Evolutionary conservation across 2,329 filamentous ascomycete genomes (phyloP).

Genomic region (Elsinoe perseae): DNA sequence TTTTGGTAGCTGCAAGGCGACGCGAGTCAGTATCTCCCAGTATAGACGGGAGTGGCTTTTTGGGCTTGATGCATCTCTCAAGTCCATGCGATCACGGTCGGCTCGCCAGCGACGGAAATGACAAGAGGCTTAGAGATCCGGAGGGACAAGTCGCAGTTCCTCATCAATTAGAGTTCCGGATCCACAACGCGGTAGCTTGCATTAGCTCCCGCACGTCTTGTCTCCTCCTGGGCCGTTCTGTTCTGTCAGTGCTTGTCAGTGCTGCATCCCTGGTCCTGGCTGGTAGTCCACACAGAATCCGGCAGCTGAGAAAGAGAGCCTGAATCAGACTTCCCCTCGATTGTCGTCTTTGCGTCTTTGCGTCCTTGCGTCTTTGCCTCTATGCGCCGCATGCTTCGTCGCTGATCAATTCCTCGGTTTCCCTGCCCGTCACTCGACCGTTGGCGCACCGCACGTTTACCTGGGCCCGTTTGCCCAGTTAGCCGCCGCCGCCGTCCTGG

Average conservation of each 20-base stretch:
- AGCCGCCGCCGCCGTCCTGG: constrained; percentile 4
- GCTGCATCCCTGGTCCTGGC: too few species aligned
- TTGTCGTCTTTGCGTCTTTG: not conserved
- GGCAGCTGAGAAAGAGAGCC: not conserved
- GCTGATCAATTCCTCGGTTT: not conserved
- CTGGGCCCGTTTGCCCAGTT: not conserved
- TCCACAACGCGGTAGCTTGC: constrained; percentile 9
- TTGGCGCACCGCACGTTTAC: constrained; percentile 8
- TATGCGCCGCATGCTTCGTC: not conserved
- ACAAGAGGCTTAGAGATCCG: too few species aligned
- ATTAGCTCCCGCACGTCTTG: constrained; percentile 9
- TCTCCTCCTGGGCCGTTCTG: not conserved
- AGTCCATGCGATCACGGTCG: not conserved
- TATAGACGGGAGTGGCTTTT: constrained; percentile 5
- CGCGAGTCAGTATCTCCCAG: not conserved
- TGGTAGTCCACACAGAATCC: not conserved
- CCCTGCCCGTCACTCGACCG: constrained; percentile 4
- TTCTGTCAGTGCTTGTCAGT: not conserved
- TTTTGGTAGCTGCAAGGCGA: not conserved
- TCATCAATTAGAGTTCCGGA: constrained; percentile 12
- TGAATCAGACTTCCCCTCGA: constrained; percentile 5
- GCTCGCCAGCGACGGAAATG: constrained; percentile 3
- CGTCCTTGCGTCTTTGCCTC: too few species aligned
- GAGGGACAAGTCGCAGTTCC: constrained; percentile 8
- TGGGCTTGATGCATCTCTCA: not conserved